phyloP scores from a whole-genome alignment of 306 rosid species.

The Fragaria vesca region DNA sequence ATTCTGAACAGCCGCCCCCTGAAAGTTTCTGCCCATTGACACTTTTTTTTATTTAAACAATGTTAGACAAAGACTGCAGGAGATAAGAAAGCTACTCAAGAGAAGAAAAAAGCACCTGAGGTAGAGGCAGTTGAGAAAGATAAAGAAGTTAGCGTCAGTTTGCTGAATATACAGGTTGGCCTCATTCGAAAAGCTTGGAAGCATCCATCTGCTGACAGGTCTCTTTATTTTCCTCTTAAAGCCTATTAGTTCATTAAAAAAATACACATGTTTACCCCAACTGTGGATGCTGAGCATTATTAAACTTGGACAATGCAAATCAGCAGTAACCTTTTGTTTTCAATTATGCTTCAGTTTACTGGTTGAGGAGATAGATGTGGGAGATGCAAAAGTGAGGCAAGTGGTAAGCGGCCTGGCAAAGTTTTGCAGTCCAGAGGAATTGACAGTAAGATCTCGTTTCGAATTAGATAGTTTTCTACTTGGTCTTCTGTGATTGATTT shows the following conservation, averaged over 20 bases:
- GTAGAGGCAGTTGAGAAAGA: conserved; percentile 57
- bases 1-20: not conserved
- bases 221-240: not conserved
- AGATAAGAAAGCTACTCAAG: conserved; percentile 48
- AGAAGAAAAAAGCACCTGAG: conserved; percentile 55
- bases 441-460: conserved; percentile 51
- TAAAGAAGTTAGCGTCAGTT: conserved; percentile 79
- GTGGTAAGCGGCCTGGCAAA: conserved; percentile 97
- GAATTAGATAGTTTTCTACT: conserved; percentile 14
- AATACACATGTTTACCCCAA: not conserved
- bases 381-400: conserved; percentile 81
- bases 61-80: conserved; percentile 47
- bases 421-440: conserved; percentile 72
- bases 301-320: not conserved
- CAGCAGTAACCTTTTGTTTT: conserved; percentile 3
- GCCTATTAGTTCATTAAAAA: not conserved
- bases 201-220: conserved; percentile 99
- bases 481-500: not conserved
- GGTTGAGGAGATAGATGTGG: conserved; percentile 94
- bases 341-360: conserved; percentile 54
- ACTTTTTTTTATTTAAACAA: conserved; percentile 19
- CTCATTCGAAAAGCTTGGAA: conserved; percentile 88
- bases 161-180: conserved; percentile 91
- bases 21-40: conserved; percentile 20
- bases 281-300: conserved; percentile 5